Evolutionary conservation across 2,329 filamentous ascomycete species (phyloP).

Genomic region (Trichoderma brevicompactum): DNA sequence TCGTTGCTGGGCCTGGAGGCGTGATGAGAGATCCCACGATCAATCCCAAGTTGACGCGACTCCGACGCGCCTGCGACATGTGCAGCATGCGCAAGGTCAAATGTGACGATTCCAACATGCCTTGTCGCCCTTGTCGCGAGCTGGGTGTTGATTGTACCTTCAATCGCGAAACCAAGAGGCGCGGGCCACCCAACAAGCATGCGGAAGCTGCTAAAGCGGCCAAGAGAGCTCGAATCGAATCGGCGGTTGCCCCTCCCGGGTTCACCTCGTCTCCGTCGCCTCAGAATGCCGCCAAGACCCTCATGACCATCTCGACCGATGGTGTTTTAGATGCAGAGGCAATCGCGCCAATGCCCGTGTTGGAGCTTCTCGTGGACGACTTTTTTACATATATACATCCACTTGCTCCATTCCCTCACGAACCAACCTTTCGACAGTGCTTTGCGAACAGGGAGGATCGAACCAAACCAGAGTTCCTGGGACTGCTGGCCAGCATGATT

Average conservation of each 20-base stretch:
- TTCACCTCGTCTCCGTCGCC: slow-evolving; percentile 46
- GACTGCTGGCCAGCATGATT: slow-evolving; percentile 75
- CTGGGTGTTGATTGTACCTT: slow-evolving; percentile 64
- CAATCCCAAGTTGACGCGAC: slow-evolving; percentile 58
- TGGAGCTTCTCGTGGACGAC: slow-evolving; percentile 74
- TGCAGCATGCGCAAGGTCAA: slow-evolving; percentile 67
- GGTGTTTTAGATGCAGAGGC: slow-evolving; percentile 63
- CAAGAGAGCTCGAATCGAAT: slow-evolving; percentile 51
- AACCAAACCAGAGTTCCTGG: slow-evolving; percentile 68
- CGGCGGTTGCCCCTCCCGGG: slow-evolving; percentile 30
- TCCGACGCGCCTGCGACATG: slow-evolving; percentile 64
- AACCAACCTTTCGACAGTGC: slow-evolving; percentile 73
- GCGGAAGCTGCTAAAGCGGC: slow-evolving; percentile 60
- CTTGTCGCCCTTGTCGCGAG: slow-evolving; percentile 60
- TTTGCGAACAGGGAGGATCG: slow-evolving; percentile 70
- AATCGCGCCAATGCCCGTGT: slow-evolving; percentile 70
- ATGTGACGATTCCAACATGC: slow-evolving; percentile 61
- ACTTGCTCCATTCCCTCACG: slow-evolving; percentile 76
- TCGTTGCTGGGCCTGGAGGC: slow-evolving; percentile 30
- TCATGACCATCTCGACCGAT: slow-evolving; percentile 52
- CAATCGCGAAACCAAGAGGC: slow-evolving; percentile 60
- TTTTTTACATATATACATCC: slow-evolving; percentile 85
- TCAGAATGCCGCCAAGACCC: slow-evolving; percentile 53
- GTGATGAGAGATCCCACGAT: slow-evolving; percentile 47
- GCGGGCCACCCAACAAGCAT: slow-evolving; percentile 63